Percentiles rank a stretch among this genome's conserved stretches.
These are phyloP conservation scores for Diophrys appendiculata DNA, from an alignment of 73 alveolate species.

Conservation along the genomic window DNA sequence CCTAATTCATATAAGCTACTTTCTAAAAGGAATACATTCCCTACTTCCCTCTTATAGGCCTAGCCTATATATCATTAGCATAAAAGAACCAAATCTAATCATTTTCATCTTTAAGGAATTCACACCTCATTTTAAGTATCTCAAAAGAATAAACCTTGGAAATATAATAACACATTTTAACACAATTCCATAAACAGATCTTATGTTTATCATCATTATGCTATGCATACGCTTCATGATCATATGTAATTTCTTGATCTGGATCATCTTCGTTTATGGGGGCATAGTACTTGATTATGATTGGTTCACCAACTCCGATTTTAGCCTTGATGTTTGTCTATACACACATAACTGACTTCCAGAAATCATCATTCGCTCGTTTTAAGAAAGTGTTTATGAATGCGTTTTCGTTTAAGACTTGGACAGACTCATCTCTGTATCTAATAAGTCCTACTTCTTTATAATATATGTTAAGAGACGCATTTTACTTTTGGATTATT, in stretches of 20 bases:
- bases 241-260: slow-evolving; percentile 39
- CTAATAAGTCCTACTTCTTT: slow-evolving; percentile 60
- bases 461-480: slow-evolving; percentile 27
- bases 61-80: slow-evolving; percentile 22
- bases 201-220: slow-evolving; percentile 15
- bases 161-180: slow-evolving; percentile 55
- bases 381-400: slow-evolving; percentile 7
- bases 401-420: slow-evolving; percentile 4
- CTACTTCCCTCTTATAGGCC: slow-evolving; percentile 33
- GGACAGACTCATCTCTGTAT: slow-evolving; percentile 17
- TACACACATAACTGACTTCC: slow-evolving; percentile 18
- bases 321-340: slow-evolving; percentile 32
- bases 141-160: slow-evolving; percentile 50
- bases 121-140: slow-evolving; percentile 46
- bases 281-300: slow-evolving; percentile 50
- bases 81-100: slow-evolving; percentile 23
- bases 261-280: slow-evolving; percentile 44
- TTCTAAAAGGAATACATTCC: slow-evolving; percentile 1
- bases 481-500: not conserved
- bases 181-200: slow-evolving; percentile 41
- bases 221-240: slow-evolving; percentile 26
- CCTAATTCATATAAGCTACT: slow-evolving; percentile 17
- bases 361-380: slow-evolving; percentile 17
- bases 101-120: slow-evolving; percentile 60
- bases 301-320: slow-evolving; percentile 52